A percentile compares a stretch with the other conserved stretches of the same genome.
These are phyloP conservation scores for Sedum album DNA, from an alignment of 164 flowering plant species.

Conservation along the genomic window DNA sequence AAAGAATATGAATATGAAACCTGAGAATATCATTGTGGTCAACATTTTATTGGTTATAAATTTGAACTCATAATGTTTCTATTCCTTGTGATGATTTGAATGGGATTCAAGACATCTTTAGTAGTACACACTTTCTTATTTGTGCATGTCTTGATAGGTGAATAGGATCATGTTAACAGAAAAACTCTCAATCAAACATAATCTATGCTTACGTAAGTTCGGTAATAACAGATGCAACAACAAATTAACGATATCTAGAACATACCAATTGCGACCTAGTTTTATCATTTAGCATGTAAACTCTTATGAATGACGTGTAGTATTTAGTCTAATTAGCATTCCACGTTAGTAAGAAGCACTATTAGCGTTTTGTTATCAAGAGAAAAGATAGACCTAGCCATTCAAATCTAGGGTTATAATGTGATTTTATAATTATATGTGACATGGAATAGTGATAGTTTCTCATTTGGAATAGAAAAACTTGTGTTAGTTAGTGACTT, in stretches of 20 bases:
- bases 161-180: background rate
- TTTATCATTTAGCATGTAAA: background rate
- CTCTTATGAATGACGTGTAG: background rate
- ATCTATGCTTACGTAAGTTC: background rate
- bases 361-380: background rate
- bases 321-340: background rate
- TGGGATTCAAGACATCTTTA: background rate
- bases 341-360: background rate
- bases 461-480: background rate
- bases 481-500: background rate
- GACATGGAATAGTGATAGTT: background rate
- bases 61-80: background rate
- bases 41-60: background rate
- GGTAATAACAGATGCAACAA: conserved; percentile 1
- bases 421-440: background rate
- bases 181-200: background rate
- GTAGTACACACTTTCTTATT: too few relatives aligned
- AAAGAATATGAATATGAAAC: background rate
- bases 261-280: background rate
- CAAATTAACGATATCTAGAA: background rate
- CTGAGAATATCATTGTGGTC: background rate
- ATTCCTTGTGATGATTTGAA: background rate
- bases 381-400: background rate
- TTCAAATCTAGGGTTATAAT: background rate
- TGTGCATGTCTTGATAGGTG: background rate